Evolutionary conservation across 345 rosid species (phyloP), one percentile per base, ranked within the genome.

Genomic region (Salix koriyanagi): DNA sequence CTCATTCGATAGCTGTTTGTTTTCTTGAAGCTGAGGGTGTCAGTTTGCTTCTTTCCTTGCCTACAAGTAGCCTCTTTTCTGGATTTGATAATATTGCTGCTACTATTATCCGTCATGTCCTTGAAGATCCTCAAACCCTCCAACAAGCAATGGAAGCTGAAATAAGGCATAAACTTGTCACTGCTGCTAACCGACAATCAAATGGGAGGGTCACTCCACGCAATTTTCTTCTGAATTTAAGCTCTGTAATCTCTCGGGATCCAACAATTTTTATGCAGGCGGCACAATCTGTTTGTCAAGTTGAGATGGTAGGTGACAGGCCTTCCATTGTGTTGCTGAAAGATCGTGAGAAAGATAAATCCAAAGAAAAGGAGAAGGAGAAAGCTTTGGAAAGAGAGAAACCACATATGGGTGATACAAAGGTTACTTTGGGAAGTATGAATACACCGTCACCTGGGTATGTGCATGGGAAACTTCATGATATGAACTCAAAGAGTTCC

Each of bases 141-240:
- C 97, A 92, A 87, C 98, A 89, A 82, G 96, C 97, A 54, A 94
- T 94, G 98, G 97, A 94, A 88, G 88, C 92, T 83, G 98, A 92
- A 86, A 94, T 94, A 82, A n/a, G 84, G 83, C 97, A 90, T 81
- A 90, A 82, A 76, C 91, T 92, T 79, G 87, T 88, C 67, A 86
- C 92, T 80, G 90, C 89, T 76, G 93, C 97, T 64, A 91, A 88
- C 78, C 88, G 97, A 82, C 94, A 95, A 83, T 75, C 94, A 37
- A 91, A 84, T 83, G 94, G 93, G 46, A 89, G 97, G 87, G 89
- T 95, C 67, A 86, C 90, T 64, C 89, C 96, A 50, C 97, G 92
- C 65, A 93, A 90, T 85, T 90, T 95, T 68, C 86, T 95, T 73
- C 52, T 81, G 66, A 90, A 79, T 79, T 81, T 95, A 83, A 87